Evolutionary conservation across 129 eudicot genomes (phyloP).

Genomic region (Pulicaria dysenterica): DNA sequence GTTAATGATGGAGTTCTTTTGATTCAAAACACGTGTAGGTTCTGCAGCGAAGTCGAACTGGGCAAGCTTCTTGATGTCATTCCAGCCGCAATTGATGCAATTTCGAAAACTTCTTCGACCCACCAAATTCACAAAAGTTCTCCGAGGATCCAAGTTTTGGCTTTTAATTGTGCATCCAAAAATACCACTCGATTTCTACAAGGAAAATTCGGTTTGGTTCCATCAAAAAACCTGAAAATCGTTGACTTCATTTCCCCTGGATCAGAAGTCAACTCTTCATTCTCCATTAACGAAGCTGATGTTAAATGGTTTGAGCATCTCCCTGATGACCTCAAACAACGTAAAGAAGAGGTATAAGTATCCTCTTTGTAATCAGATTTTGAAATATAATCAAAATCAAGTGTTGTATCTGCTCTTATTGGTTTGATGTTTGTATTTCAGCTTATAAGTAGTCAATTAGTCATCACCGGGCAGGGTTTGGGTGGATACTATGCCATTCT

Average conservation of each 20-base stretch:
- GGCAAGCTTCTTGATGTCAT: conserved; percentile 26
- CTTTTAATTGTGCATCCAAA: conserved; percentile 9
- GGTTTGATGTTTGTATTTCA: background rate
- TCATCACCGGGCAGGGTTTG: conserved; percentile 44
- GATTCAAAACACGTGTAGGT: conserved; percentile 29
- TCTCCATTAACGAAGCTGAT: conserved; percentile 30
- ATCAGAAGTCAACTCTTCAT: conserved; percentile 34
- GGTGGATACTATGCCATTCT: conserved; percentile 52
- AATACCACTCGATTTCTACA: conserved; percentile 10
- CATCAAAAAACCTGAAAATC: conserved; percentile 17
- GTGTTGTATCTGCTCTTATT: background rate
- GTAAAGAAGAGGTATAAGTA: background rate
- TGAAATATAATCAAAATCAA: background rate
- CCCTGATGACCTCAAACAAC: background rate
- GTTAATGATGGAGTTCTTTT: background rate
- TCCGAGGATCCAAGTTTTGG: conserved; percentile 24
- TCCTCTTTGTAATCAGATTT: background rate
- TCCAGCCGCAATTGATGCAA: conserved; percentile 25
- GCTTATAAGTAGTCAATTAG: conserved; percentile 26
- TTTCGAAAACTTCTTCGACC: background rate
- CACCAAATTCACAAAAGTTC: conserved; percentile 15
- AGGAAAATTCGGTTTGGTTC: conserved; percentile 26
- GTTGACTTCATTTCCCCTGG: conserved; percentile 30
- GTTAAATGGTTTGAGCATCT: conserved; percentile 24
- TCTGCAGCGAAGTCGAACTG: conserved; percentile 40